Evolutionary conservation across 495 filamentous ascomycete genomes (phyloP), one percentile per base, ranked within the genome.

Genomic region (Penicillium coffeae): DNA sequence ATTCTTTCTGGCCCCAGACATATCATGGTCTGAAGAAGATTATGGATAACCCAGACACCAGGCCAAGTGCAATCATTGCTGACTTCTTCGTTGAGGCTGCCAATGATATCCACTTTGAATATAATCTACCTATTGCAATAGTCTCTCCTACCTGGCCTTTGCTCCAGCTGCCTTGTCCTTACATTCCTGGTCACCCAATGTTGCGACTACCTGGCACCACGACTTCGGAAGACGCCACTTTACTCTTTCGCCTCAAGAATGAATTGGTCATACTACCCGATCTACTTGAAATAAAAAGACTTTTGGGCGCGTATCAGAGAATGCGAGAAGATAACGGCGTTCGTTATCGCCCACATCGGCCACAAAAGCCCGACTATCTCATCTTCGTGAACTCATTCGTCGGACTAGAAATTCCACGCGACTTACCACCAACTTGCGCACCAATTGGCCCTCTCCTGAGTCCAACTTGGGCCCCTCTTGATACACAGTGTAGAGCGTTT

Each of bases 321-420:
- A 71, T 73, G 68, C 56, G 70, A 1, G 45, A 46, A 3, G 38
- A 33, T 13, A 47, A 48, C 0, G 70, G 68, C 6, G 58, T 72
- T 18, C 38, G 50, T 6, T 54, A 56, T 30, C 42, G 39, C 8
- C 40, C 59, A 1, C 60, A 55, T 12, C 45, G 49, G 0, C 38
- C 53, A 2, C 50, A 52, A 14, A 74, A 74, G 44, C 69, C 67
- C 1, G 58, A 71, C 38, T 70, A 72, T 47, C 59, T 74, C 4
- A 27, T 66, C 1, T 55, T 74, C 18, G 62, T 74, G 21, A 74
- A 72, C 38, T 68, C 67, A 0, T 72, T 74, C 47, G 65, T 59
- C 16, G 70, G 70, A 1, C 50, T 74, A 5, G 70, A 74, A 33
- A 57, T 60, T 8, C 61, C 69, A 0, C 59, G 60, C 33, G 70